Evolutionary conservation across 192 early-diverging fungal genomes (phyloP).

Genomic region (Pecoramyces ruminantium): DNA sequence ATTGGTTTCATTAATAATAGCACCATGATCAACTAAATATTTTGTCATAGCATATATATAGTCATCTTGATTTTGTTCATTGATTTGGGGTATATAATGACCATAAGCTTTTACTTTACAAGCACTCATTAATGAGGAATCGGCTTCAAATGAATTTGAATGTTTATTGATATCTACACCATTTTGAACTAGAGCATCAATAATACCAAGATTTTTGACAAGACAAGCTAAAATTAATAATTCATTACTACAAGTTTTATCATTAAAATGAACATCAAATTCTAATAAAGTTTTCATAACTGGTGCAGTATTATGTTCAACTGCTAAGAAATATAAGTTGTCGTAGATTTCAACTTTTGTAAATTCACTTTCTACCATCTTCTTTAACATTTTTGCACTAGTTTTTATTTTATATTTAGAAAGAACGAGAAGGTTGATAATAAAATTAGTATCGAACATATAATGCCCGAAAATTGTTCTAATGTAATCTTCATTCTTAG

Average conservation of each 20-base stretch:
- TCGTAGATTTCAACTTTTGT: not conserved
- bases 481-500: not conserved
- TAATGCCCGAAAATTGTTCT: not conserved
- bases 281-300: not conserved
- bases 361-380: not conserved
- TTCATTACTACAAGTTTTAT: not conserved
- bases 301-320: not conserved
- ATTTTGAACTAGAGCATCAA: not conserved
- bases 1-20: not conserved
- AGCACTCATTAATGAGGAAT: not conserved
- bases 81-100: not conserved
- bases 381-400: not conserved
- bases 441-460: not conserved
- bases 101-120: not conserved
- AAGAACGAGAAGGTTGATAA: not conserved
- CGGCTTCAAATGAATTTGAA: not conserved
- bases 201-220: not conserved
- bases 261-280: not conserved
- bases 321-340: not conserved
- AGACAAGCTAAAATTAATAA: not conserved
- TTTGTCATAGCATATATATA: not conserved
- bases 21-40: not conserved
- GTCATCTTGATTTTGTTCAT: not conserved
- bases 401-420: not conserved
- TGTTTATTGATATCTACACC: not conserved